Percentiles rank a stretch among this genome's conserved stretches.
Evolutionary conservation across 352 stramenopile genomes (phyloP).

Genomic region (Pythium dissimile): DNA sequence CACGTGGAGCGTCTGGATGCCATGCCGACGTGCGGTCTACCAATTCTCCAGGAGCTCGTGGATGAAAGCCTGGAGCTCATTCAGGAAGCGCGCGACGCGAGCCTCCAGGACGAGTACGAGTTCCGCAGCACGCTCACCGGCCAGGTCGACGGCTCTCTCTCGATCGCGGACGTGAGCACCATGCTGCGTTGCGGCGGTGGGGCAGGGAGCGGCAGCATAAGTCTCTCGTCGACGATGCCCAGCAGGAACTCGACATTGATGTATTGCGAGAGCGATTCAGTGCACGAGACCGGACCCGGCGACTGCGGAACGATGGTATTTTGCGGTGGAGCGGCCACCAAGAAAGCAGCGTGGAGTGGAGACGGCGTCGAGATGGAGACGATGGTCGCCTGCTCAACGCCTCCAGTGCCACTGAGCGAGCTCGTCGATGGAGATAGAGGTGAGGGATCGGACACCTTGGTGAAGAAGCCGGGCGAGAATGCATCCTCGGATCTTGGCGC

Average conservation of each 20-base stretch:
- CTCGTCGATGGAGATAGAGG: not conserved
- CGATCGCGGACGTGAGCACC: conserved; percentile 57
- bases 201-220: not conserved
- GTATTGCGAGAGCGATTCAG: too few species aligned
- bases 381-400: conserved; percentile 30
- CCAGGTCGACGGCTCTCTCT: conserved; percentile 52
- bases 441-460: conserved; percentile 23
- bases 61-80: conserved; percentile 70
- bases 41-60: conserved; percentile 65
- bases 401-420: conserved; percentile 12
- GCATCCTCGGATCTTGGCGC: conserved; percentile 10
- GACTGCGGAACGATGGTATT: conserved; percentile 46
- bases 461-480: not conserved
- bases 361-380: conserved; percentile 6
- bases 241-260: too few species aligned
- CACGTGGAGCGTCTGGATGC: conserved; percentile 46
- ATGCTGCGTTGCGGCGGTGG: conserved; percentile 35
- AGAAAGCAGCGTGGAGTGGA: too few species aligned
- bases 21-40: conserved; percentile 31
- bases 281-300: not conserved
- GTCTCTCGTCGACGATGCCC: not conserved
- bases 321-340: conserved; percentile 1
- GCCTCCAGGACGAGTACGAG: conserved; percentile 49
- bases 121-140: conserved; percentile 52
- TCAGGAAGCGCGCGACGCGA: conserved; percentile 40